Percentiles rank a stretch among this genome's conserved stretches.
These are phyloP conservation scores for Schizonepeta tenuifolia DNA, from an alignment of 257 asterid species.

Conservation along the genomic window DNA sequence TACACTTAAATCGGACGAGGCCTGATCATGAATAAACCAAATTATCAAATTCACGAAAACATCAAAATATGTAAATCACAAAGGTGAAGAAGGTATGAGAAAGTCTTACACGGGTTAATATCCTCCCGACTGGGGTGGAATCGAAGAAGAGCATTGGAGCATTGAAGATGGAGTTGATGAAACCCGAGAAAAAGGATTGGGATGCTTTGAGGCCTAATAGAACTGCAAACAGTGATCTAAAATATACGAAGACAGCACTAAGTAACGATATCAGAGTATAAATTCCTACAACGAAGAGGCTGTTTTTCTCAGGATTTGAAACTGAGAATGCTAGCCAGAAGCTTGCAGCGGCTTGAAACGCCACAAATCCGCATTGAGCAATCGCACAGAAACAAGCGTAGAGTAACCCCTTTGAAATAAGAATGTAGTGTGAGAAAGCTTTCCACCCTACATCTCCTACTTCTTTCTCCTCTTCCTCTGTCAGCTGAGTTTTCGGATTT, in stretches of 20 bases:
- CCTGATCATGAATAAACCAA: slow-evolving; percentile 43
- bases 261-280: slow-evolving; percentile 52
- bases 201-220: slow-evolving; percentile 74
- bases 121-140: slow-evolving; percentile 85
- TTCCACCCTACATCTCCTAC: slow-evolving; percentile 58
- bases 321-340: slow-evolving; percentile 73
- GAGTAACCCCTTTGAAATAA: slow-evolving; percentile 50
- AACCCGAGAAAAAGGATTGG: slow-evolving; percentile 58
- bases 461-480: slow-evolving; percentile 75
- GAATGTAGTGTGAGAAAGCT: slow-evolving; percentile 54
- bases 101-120: slow-evolving; percentile 63
- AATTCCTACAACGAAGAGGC: slow-evolving; percentile 45
- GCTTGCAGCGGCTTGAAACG: slow-evolving; percentile 74
- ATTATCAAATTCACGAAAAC: background rate
- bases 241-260: slow-evolving; percentile 55
- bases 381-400: slow-evolving; percentile 19
- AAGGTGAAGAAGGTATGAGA: background rate
- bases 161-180: slow-evolving; percentile 57
- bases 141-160: slow-evolving; percentile 90
- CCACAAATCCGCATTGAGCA: slow-evolving; percentile 54
- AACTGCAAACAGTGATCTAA: slow-evolving; percentile 57
- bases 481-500: slow-evolving; percentile 49
- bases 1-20: slow-evolving; percentile 75
- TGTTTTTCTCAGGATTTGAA: slow-evolving; percentile 44
- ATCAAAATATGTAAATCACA: background rate